Percentiles rank a stretch among this genome's conserved stretches.
Conservation (phyloP, 2,329 filamentous ascomycete genomes). For the Berkeleyomyces rouxiae region DNA sequence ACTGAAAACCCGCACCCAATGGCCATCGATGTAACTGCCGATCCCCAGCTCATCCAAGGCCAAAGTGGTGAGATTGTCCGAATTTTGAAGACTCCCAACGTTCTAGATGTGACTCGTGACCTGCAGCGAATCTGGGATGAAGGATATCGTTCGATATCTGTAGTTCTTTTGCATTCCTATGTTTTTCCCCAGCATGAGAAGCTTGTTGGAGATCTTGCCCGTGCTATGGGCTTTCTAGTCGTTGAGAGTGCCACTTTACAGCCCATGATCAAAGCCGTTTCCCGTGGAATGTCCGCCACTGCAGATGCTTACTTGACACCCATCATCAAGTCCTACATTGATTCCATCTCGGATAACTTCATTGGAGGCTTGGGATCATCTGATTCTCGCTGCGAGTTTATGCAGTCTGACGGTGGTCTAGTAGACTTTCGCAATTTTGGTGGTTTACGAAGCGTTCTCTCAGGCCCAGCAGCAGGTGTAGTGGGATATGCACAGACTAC, state of each 20-base stretch:
- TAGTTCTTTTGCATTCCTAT: conserved; percentile 85
- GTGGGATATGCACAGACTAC: conserved; percentile 86
- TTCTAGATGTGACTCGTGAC: conserved; percentile 35
- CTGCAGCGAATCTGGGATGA: conserved; percentile 43
- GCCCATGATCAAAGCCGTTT: conserved; percentile 29
- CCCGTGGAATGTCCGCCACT: conserved; percentile 26
- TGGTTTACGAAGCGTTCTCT: conserved; percentile 69
- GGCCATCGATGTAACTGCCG: conserved; percentile 47
- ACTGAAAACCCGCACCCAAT: conserved; percentile 64
- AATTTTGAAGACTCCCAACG: conserved; percentile 43
- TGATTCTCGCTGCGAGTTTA: conserved; percentile 81
- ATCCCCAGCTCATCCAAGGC: conserved; percentile 48
- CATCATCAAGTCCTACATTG: conserved; percentile 25
- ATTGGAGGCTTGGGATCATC: conserved; percentile 65
- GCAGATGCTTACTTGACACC: conserved; percentile 30
- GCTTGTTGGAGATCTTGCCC: conserved; percentile 56
- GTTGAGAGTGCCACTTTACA: conserved; percentile 21
- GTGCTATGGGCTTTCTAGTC: conserved; percentile 46
- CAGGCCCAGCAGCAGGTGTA: conserved; percentile 81
- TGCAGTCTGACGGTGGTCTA: conserved; percentile 70
- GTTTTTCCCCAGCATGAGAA: conserved; percentile 79
- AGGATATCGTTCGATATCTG: conserved; percentile 66
- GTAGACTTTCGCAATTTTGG: conserved; percentile 69
- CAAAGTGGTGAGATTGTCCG: conserved; percentile 53
- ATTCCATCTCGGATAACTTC: conserved; percentile 35